Evolutionary conservation across 345 rosid species (phyloP).

Genomic region (Lagerstroemia speciosa): DNA sequence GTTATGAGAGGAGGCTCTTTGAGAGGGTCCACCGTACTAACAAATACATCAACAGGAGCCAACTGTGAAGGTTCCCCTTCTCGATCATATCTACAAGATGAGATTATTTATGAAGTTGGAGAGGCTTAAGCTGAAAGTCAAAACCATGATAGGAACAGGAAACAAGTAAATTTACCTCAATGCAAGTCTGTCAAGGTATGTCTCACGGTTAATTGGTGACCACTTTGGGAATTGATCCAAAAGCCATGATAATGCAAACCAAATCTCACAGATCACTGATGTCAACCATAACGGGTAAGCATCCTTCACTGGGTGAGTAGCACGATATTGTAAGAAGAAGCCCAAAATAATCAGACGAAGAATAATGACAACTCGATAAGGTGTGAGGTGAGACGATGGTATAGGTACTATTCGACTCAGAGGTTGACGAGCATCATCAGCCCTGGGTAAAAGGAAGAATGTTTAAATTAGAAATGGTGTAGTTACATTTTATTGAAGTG

Average conservation of each 20-base stretch:
- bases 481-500: background rate
- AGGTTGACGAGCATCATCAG: slow-evolving; percentile 90
- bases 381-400: slow-evolving; percentile 71
- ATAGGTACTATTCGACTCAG: slow-evolving; percentile 84
- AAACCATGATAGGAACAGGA: background rate
- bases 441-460: slow-evolving; percentile 42
- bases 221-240: slow-evolving; percentile 99
- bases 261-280: slow-evolving; percentile 96
- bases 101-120: slow-evolving; percentile 8
- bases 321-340: slow-evolving; percentile 94
- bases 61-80: slow-evolving; percentile 98
- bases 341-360: slow-evolving; percentile 95
- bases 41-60: slow-evolving; percentile 92
- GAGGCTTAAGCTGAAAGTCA: background rate
- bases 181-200: slow-evolving; percentile 87
- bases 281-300: slow-evolving; percentile 93
- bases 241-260: slow-evolving; percentile 99
- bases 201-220: slow-evolving; percentile 95
- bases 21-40: slow-evolving; percentile 99
- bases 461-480: background rate
- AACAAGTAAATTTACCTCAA: slow-evolving; percentile 46
- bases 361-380: slow-evolving; percentile 76
- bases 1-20: slow-evolving; percentile 97
- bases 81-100: slow-evolving; percentile 66
- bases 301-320: slow-evolving; percentile 88